A percentile compares a stretch with the other conserved stretches of the same genome.
Conservation (phyloP, 148 eudicot species). For the Persicaria maculosa region DNA sequence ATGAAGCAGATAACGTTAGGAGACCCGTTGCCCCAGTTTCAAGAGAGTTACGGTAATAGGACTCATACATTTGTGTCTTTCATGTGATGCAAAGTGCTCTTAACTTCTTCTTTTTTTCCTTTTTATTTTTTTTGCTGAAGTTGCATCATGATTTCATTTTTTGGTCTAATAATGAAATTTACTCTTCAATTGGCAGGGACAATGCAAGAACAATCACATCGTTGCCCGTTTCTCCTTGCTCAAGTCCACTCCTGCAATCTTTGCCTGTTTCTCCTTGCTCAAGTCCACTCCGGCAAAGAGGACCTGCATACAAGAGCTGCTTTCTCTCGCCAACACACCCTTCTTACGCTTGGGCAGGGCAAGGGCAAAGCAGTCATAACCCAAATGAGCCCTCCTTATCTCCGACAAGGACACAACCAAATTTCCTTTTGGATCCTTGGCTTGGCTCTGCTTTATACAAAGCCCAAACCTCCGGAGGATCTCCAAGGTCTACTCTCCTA, state of each 20-base stretch:
- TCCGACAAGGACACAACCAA: constrained; percentile 35
- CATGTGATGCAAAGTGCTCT: not conserved
- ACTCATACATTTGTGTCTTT: not conserved
- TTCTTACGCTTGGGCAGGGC: constrained; percentile 44
- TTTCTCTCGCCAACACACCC: constrained; percentile 79
- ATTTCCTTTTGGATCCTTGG: constrained; percentile 55
- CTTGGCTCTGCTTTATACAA: constrained; percentile 23
- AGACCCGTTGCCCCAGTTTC: constrained; percentile 31
- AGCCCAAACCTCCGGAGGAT: constrained; percentile 34
- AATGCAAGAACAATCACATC: constrained; percentile 67
- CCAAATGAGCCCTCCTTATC: constrained; percentile 32
- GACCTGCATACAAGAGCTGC: constrained; percentile 48
- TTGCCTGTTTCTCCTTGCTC: constrained; percentile 90
- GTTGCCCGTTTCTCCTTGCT: constrained; percentile 81
- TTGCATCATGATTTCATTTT: not conserved
- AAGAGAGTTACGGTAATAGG: constrained; percentile 35
- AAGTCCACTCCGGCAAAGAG: constrained; percentile 66
- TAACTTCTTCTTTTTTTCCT: not conserved
- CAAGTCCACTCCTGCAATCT: constrained; percentile 38
- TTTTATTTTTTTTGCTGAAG: not conserved
- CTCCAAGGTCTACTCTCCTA: not conserved
- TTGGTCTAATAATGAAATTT: not conserved
- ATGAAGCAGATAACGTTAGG: constrained; percentile 37
- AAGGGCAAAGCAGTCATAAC: constrained; percentile 44
- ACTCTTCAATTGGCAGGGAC: constrained; percentile 36